Base-by-base conservation (phyloP, 441 rosid genomes). In the Aquilaria agallochum region DNA sequence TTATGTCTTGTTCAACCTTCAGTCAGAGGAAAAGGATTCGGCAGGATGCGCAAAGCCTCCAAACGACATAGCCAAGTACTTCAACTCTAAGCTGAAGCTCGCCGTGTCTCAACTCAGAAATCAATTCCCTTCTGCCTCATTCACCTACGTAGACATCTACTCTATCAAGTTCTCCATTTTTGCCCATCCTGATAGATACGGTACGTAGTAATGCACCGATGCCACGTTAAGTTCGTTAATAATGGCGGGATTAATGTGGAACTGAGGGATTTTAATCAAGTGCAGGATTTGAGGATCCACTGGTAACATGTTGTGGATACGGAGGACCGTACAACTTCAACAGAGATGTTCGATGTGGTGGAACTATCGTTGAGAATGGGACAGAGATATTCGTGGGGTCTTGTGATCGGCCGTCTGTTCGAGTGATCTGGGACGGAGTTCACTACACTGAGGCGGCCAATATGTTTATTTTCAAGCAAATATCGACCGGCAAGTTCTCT, bases 131-230 rank as follows among this genome's bases (percentile, higher is more conserved):
- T 72, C 63, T 27, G 85, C 79, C 46, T 66, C 76, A 33, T 64
- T 82, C 42, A 75, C 79, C 1, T 76, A 82, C 7, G 88, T 80
- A 44, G 86, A 78, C 58, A 65, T 75, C 13, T 78, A 78, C 64
- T 70, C 83, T 9, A 77, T 80, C 20, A 82, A 82, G 72, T 76
- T 70, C 53, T 71, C 71, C 36, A 75, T 85, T 5, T 71, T 80
- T 14, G 67, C 67, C 53, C 63, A 69, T 10, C 79, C 83, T 20
- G 64, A 72, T 56, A 74, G 50, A 61, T 61, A 70, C 14, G 78
- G 83, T 82, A 72, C 2, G 27, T 20, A 20, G 27, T 20, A 20
- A 20, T 11, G 11, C 32, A 45, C 34, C 36, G 11, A 27, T 14
- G n/a, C 51, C 14, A 11, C 30, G 9, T 33, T 6, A 33, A 14